These are phyloP conservation scores for Moringa oleifera DNA, from an alignment of 345 rosid species.

Conservation along the genomic window DNA sequence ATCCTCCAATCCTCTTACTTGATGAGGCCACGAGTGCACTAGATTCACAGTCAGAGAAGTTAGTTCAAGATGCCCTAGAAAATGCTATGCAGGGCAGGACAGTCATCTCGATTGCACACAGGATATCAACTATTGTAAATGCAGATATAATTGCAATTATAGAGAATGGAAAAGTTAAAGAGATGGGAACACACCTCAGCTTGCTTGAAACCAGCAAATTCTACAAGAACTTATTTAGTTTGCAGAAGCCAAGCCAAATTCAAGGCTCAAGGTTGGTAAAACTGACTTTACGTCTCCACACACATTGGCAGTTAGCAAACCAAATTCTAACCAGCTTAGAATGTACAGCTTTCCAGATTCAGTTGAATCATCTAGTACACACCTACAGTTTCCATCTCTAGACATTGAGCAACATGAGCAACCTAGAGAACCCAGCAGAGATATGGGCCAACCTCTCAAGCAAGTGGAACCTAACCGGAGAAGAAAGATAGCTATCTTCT, in stretches of 20 bases:
- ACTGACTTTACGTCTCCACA: not conserved
- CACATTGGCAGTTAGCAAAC: not conserved
- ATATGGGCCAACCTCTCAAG: slow-evolving; percentile 11
- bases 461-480: slow-evolving; percentile 16
- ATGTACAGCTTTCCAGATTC: slow-evolving; percentile 18
- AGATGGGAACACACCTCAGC: slow-evolving; percentile 53
- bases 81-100: slow-evolving; percentile 55
- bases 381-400: slow-evolving; percentile 9
- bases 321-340: slow-evolving; percentile 9
- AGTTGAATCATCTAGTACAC: slow-evolving; percentile 12
- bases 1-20: slow-evolving; percentile 59
- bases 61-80: slow-evolving; percentile 61
- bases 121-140: slow-evolving; percentile 53
- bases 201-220: slow-evolving; percentile 37
- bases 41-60: slow-evolving; percentile 53
- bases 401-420: slow-evolving; percentile 14
- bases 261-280: slow-evolving; percentile 34
- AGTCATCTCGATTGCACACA: slow-evolving; percentile 54
- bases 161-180: slow-evolving; percentile 50
- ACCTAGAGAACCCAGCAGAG: slow-evolving; percentile 1
- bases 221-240: slow-evolving; percentile 34
- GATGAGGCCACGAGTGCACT: slow-evolving; percentile 79
- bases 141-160: slow-evolving; percentile 52
- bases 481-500: slow-evolving; percentile 27
- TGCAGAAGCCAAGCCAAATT: slow-evolving; percentile 38